Conservation (phyloP, 2,329 filamentous ascomycete species). For the Purpureocillium takamizusanense region DNA sequence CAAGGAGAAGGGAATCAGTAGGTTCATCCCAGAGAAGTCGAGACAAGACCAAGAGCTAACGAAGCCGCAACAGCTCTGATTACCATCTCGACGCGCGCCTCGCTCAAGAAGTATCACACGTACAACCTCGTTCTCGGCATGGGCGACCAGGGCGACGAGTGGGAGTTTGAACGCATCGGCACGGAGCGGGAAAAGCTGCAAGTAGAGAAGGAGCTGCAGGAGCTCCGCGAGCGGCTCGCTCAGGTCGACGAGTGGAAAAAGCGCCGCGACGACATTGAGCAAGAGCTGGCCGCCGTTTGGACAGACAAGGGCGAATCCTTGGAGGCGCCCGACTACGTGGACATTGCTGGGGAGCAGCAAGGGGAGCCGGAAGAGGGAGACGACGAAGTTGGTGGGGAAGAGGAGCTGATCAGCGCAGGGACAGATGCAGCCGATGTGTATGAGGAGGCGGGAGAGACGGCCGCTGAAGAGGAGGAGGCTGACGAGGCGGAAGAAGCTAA, state of each 20-base stretch:
- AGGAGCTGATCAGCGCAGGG: background rate
- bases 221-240: constrained; percentile 69
- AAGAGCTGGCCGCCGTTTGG: constrained; percentile 62
- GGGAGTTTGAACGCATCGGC: constrained; percentile 90
- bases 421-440: background rate
- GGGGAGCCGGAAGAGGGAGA: constrained; percentile 3
- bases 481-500: too few relatives aligned
- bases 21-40: constrained; percentile 27
- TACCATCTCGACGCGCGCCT: constrained; percentile 89
- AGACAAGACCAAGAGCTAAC: too few relatives aligned
- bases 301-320: constrained; percentile 41
- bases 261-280: constrained; percentile 71
- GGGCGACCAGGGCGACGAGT: constrained; percentile 73
- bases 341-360: constrained; percentile 7
- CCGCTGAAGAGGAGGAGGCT: constrained; percentile 32
- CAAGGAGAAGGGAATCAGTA: constrained; percentile 89
- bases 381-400: constrained; percentile 12
- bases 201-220: constrained; percentile 82
- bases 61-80: constrained; percentile 59
- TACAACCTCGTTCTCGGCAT: constrained; percentile 80
- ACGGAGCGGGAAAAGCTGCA: constrained; percentile 88
- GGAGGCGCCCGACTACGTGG: constrained; percentile 35
- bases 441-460: background rate
- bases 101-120: constrained; percentile 90
- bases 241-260: constrained; percentile 80